phyloP scores from a whole-genome alignment of 2,329 filamentous ascomycete species.

The Cercospora brassicicola region DNA sequence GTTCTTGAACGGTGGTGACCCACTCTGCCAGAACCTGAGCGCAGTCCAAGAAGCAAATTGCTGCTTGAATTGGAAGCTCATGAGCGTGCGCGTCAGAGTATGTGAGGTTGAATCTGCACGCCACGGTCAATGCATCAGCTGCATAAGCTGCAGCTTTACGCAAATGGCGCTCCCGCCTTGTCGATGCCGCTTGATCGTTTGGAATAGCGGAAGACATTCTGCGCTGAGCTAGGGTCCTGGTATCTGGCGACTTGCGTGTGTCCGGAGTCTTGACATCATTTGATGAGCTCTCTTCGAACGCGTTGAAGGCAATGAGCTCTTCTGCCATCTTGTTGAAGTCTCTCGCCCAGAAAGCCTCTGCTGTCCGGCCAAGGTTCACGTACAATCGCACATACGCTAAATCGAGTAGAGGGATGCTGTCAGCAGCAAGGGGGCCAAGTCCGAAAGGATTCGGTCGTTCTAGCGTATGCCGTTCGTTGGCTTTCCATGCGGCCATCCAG shows the following conservation, averaged over 20 bases:
- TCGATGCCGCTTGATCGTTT: slow-evolving; percentile 44
- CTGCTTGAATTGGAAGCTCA: slow-evolving; percentile 84
- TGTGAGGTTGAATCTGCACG: slow-evolving; percentile 79
- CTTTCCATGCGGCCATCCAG: slow-evolving; percentile 91
- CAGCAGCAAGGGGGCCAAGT: slow-evolving; percentile 77
- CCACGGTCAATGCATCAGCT: slow-evolving; percentile 84
- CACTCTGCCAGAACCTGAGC: slow-evolving; percentile 92
- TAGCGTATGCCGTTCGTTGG: slow-evolving; percentile 78
- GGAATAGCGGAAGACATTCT: slow-evolving; percentile 25
- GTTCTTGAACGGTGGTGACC: slow-evolving; percentile 88
- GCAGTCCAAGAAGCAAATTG: slow-evolving; percentile 91
- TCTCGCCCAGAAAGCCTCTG: slow-evolving; percentile 90
- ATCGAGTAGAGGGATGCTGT: slow-evolving; percentile 87
- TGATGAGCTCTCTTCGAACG: slow-evolving; percentile 45
- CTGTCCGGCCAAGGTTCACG: slow-evolving; percentile 87
- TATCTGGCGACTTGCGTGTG: slow-evolving; percentile 13
- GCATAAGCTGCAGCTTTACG: slow-evolving; percentile 95
- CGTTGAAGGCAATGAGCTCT: slow-evolving; percentile 75
- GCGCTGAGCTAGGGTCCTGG: slow-evolving; percentile 35
- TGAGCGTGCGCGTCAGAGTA: slow-evolving; percentile 81
- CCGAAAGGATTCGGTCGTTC: slow-evolving; percentile 84
- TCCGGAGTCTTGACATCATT: slow-evolving; percentile 11
- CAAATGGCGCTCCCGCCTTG: slow-evolving; percentile 80
- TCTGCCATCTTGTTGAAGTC: slow-evolving; percentile 91
- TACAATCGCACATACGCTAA: slow-evolving; percentile 89